phyloP scores from a whole-genome alignment of 2,329 filamentous ascomycete species.

The Fusarium gaditjirri region DNA sequence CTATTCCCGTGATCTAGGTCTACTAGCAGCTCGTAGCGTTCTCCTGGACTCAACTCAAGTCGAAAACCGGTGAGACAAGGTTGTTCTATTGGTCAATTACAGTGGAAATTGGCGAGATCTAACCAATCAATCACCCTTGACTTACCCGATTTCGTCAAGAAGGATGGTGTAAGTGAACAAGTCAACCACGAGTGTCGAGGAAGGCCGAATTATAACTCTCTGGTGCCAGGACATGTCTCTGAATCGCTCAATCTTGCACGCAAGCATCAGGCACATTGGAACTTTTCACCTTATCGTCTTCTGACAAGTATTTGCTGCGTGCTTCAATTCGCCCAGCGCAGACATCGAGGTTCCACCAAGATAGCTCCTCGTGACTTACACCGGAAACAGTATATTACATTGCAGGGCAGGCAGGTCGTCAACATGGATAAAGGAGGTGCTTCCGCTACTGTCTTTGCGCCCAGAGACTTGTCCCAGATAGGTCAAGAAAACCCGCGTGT shows the following conservation, averaged over 20 bases:
- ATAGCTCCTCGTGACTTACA: conserved; percentile 53
- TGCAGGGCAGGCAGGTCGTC: conserved; percentile 41
- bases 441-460: conserved; percentile 32
- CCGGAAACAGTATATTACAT: conserved; percentile 43
- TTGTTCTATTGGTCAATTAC: conserved; percentile 44
- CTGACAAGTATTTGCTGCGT: conserved; percentile 50
- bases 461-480: conserved; percentile 50
- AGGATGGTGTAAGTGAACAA: conserved; percentile 53
- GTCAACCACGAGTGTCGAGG: conserved; percentile 49
- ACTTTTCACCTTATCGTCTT: conserved; percentile 54
- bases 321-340: conserved; percentile 51
- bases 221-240: conserved; percentile 52
- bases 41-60: conserved; percentile 14
- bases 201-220: conserved; percentile 54
- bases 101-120: conserved; percentile 24
- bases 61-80: conserved; percentile 46
- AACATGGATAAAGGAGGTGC: conserved; percentile 50
- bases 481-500: conserved; percentile 51
- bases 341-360: conserved; percentile 55
- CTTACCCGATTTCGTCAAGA: no score
- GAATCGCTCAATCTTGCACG: conserved; percentile 53
- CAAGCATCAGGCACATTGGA: conserved; percentile 54
- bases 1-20: conserved; percentile 17
- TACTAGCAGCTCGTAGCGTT: conserved; percentile 24
- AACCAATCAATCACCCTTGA: conserved; percentile 43